Evolutionary conservation across 352 stramenopile genomes (phyloP), one percentile per base, ranked within the genome.

Genomic region (Pythium angustatum): DNA sequence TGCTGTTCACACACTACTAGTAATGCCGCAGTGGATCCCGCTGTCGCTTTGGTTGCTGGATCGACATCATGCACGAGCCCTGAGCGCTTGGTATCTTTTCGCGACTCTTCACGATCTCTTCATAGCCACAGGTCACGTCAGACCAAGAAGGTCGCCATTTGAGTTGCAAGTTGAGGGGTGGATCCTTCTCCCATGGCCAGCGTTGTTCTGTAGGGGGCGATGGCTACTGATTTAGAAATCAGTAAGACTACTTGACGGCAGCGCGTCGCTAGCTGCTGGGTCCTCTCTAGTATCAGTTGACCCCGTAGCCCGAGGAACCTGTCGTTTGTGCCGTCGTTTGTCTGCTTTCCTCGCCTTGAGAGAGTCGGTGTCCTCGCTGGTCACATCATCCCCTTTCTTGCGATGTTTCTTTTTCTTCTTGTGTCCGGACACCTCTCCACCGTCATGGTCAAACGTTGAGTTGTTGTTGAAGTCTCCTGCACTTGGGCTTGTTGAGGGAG

Each of bases 341-440:
- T 56, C 56, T 2, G 45, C 36, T 24, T 60, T 68, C 26, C 34
- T 31, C 12, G 6, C 19, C 5, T 24, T 36, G 26, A 15, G 34
- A 9, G 40, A 15, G 21, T 33, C 53, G 14, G 45, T 21, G 24
- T 55, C 53, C n/a, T 33, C 47, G 15, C 12, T 40, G 3, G 63
- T 51, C 9, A 24, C 51, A 7, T 45, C 43, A 3, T 63, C 56
- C 1, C 28, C n/a, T 24, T 63, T 72, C 44, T 61, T 72, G 2
- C 33, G 36, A 24, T 55, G 51, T 28, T 65, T 67, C 33, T 72
- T 67, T 24, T 72, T 64, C 53, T 72, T 66, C 45, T 72, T 64
- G 22, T 31, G 41, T 14, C 49, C 47, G 2, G 31, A 26, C 22
- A n/a, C 52, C 5, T 64, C 62, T 19, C 21, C 19, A 9, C 22